Evolutionary conservation across 2,329 filamentous ascomycete genomes (phyloP), one percentile per base, ranked within the genome.

Genomic region (Pseudogymnoascus sp.): DNA sequence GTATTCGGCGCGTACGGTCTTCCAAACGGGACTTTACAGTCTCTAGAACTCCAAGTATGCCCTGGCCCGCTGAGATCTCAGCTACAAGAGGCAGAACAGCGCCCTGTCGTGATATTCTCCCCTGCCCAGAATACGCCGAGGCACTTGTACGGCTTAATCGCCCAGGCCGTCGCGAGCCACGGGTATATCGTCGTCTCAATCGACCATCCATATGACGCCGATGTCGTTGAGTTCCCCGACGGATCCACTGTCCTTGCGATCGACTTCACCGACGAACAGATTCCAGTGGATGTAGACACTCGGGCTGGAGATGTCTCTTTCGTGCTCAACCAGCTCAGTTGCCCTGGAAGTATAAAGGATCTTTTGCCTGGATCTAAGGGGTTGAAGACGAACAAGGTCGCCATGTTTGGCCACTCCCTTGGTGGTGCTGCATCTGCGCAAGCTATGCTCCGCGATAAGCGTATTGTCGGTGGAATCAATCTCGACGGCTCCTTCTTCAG

Each of bases 401-500:
- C 66, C 24, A 69, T 74, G 41, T 72, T 74, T 16, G 76, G 77
- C 1, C 72, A 74, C 22, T 75, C 73, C 0, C 67, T 72, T 11
- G 74, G 74, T 2, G 74, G 73, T 1, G 74, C 75, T 4, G 67
- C 73, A 3, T 69, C 75, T 0, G 75, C 73, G 7, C 66, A 66
- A 16, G 70, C 72, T 2, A 70, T 75, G 64, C 64, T 70, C 3
- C 46, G 63, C 11, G 75, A 77, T 33, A 56, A 61, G 1, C 67
- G 75, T 2, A 66, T 78, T 35, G 63, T 68, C 1, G 74, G 70
- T 2, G 76, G 75, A 2, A 64, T 78, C 5, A 75, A 77, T 56
- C 67, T 78, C 16, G 77, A 78, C 64, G 76, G 77, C 2, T 60
- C 64, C 2, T 68, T 77, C 43, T 73, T 71, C 59, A 71, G 73